Percentiles rank a stretch among this genome's conserved stretches.
phyloP scores from a whole-genome alignment of 1,284 basidiomycete species.

The Sanghuangporus sanghuang region DNA sequence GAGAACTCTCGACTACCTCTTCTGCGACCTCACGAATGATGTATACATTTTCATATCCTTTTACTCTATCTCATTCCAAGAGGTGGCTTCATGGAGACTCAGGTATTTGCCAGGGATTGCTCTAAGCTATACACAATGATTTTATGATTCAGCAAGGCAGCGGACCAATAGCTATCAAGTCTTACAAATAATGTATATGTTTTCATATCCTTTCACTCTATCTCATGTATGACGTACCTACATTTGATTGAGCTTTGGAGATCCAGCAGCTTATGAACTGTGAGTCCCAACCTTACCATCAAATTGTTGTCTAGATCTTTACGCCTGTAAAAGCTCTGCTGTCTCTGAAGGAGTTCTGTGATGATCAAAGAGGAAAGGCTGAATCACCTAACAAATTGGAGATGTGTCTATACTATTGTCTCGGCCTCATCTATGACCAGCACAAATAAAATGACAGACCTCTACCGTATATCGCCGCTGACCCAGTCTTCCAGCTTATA shows the following conservation, averaged over 20 bases:
- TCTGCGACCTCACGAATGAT: conserved; percentile 79
- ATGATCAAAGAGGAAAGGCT: conserved; percentile 69
- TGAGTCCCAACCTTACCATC: conserved; percentile 35
- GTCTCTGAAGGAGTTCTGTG: conserved; percentile 90
- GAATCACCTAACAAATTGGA: conserved; percentile 85
- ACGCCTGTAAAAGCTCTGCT: conserved; percentile 63
- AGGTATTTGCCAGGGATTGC: conserved; percentile 88
- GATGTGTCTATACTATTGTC: conserved; percentile 92
- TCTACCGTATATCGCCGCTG: conserved; percentile 63
- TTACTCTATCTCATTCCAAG: too few relatives aligned
- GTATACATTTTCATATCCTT: too few relatives aligned
- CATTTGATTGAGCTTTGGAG: conserved; percentile 75
- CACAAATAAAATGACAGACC: conserved; percentile 78
- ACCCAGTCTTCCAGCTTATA: conserved; percentile 78
- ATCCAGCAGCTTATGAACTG: conserved; percentile 89
- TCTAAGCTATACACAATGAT: conserved; percentile 88
- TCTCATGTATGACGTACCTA: conserved; percentile 53
- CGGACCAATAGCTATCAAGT: conserved; percentile 77
- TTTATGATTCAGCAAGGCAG: conserved; percentile 91
- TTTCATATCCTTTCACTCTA: conserved; percentile 91
- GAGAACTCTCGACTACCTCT: conserved; percentile 90
- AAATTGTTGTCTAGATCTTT: conserved; percentile 4
- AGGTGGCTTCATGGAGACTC: conserved; percentile 68
- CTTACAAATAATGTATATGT: conserved; percentile 86
- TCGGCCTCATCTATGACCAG: conserved; percentile 86